A percentile compares a stretch with the other conserved stretches of the same genome.
Conservation (phyloP, 2,329 filamentous ascomycete species). For the Colletotrichum sp. region DNA sequence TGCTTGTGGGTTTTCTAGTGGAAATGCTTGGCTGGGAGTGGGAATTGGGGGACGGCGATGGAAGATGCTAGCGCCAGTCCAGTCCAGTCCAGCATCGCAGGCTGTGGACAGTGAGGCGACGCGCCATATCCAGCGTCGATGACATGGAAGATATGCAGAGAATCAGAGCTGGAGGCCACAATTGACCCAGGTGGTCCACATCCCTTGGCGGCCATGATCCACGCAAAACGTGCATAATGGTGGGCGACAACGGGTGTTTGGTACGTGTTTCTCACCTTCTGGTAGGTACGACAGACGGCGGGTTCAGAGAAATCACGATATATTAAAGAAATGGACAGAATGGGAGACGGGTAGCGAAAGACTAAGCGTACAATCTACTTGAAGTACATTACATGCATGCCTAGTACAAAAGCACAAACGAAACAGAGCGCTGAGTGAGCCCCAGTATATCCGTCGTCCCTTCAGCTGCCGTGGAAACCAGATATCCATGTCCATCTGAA, state of each 20-base stretch:
- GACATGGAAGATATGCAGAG: background rate
- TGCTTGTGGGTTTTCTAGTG: background rate
- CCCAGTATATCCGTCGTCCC: background rate
- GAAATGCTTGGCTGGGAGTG: background rate
- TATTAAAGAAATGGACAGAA: background rate
- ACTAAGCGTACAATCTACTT: background rate
- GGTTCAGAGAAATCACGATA: background rate
- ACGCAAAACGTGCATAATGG: slow-evolving; percentile 1
- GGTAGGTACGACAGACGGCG: background rate
- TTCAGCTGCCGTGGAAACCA: background rate
- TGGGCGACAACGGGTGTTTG: background rate
- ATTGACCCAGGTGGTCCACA: background rate
- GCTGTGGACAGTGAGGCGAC: background rate
- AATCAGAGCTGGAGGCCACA: background rate
- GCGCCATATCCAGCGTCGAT: background rate
- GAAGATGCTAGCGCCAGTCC: background rate
- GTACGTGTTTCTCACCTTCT: background rate
- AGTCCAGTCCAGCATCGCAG: background rate
- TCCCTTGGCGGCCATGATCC: background rate
- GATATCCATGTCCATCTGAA: background rate
- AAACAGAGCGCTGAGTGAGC: background rate
- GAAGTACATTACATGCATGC: background rate
- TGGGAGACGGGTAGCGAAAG: background rate
- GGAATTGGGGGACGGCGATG: background rate
- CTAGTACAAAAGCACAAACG: background rate